These are phyloP conservation scores for Helminthosporium solani DNA, from an alignment of 2,329 filamentous ascomycete species.

Conservation along the genomic window DNA sequence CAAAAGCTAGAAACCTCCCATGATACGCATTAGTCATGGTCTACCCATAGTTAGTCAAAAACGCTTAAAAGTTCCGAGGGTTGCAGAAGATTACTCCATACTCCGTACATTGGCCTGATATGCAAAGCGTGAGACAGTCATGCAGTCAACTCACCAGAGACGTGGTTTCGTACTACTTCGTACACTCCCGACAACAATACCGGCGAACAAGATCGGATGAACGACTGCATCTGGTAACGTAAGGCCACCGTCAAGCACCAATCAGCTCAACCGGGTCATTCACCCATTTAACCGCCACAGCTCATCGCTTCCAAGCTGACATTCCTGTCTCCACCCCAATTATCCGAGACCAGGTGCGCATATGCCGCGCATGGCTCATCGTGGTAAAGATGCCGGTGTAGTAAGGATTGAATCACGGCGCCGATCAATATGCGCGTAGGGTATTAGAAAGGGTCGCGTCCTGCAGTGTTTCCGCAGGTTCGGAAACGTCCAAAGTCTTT, in stretches of 20 bases:
- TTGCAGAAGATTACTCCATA: too few species aligned
- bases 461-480: background rate
- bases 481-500: background rate
- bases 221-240: conserved; percentile 1
- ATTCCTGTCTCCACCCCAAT: conserved; percentile 4
- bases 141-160: background rate
- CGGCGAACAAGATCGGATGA: background rate
- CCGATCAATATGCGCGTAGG: conserved; percentile 8
- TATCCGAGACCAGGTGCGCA: conserved; percentile 7
- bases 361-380: conserved; percentile 11
- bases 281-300: conserved; percentile 13
- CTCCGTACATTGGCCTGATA: too few species aligned
- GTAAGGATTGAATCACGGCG: conserved; percentile 3
- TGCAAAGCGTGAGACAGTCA: background rate
- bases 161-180: background rate
- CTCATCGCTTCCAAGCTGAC: conserved; percentile 8
- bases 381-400: conserved; percentile 1
- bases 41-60: background rate
- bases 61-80: background rate
- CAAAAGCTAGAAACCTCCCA: background rate
- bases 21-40: background rate
- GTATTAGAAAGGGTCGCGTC: conserved; percentile 7
- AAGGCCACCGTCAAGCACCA: conserved; percentile 8
- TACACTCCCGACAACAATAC: background rate
- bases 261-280: conserved; percentile 17